Percentiles rank a stretch among this genome's conserved stretches.
phyloP scores from a whole-genome alignment of 805 yeast species.

The Lipomyces kockii region DNA sequence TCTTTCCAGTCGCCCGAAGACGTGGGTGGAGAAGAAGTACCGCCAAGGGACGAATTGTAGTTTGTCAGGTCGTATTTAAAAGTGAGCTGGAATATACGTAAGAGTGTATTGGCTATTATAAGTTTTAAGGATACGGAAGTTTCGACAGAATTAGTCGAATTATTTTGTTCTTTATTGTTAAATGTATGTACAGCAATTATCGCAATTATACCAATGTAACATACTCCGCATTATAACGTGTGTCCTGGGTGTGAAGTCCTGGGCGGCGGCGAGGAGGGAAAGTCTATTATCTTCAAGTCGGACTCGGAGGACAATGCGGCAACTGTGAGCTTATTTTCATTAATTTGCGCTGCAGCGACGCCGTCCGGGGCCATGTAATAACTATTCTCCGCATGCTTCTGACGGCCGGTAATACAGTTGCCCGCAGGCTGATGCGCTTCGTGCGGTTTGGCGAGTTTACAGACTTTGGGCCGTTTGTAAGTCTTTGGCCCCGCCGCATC shows the following conservation, averaged over 20 bases:
- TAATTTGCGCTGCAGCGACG: not conserved
- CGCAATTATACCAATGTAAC: not conserved
- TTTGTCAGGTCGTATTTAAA: not conserved
- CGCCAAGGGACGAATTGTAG: not conserved
- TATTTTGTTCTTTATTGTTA: not conserved
- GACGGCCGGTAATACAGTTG: not conserved
- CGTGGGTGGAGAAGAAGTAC: not conserved
- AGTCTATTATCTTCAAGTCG: not conserved
- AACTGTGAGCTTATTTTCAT: not conserved
- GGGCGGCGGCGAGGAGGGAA: not conserved
- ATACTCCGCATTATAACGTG: not conserved
- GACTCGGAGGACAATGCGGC: not conserved
- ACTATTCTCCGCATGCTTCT: not conserved
- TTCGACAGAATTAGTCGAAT: not conserved
- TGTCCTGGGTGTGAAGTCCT: not conserved
- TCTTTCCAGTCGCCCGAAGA: not conserved
- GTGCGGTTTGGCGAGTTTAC: not conserved
- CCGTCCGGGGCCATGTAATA: not conserved
- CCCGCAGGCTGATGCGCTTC: not conserved
- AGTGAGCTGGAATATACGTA: not conserved
- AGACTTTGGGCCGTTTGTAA: not conserved
- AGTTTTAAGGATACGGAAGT: not conserved
- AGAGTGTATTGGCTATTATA: not conserved
- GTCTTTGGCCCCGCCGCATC: not conserved
- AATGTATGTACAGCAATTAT: not conserved